Evolutionary conservation across 345 rosid species (phyloP).

Genomic region (Acer campestre): DNA sequence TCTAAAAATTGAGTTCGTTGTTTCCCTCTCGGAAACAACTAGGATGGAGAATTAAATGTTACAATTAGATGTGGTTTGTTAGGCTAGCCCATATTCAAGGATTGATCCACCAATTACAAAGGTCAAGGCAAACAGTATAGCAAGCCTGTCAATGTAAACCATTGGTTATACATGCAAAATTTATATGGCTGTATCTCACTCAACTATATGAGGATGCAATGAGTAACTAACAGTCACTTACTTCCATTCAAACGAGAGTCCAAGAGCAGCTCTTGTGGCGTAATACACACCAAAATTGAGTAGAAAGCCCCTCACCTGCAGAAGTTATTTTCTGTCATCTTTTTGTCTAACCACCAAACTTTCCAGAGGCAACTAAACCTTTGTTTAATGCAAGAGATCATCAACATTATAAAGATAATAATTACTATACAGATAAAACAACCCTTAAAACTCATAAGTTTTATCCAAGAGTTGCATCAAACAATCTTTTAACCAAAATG

Average conservation of each 20-base stretch:
- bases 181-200: conserved; percentile 7
- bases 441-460: neutral
- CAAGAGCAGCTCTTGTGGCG: conserved; percentile 94
- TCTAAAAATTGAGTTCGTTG: neutral
- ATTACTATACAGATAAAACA: neutral
- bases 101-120: neutral
- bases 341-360: conserved; percentile 10
- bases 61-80: neutral
- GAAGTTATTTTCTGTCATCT: conserved; percentile 10
- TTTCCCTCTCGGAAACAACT: neutral
- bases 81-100: neutral
- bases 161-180: neutral
- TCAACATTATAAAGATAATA: neutral
- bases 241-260: conserved; percentile 94
- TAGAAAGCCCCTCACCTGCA: conserved; percentile 94
- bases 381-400: conserved; percentile 3
- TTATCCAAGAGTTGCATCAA: neutral
- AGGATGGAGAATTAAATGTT: neutral
- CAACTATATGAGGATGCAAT: conserved; percentile 11
- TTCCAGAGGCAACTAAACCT: conserved; percentile 8
- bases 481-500: neutral
- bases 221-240: conserved; percentile 25
- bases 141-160: neutral
- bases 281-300: conserved; percentile 92
- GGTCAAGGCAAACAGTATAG: neutral